A percentile compares a stretch with the other conserved stretches of the same genome.
These are phyloP conservation scores for Phaseolus coccineus DNA, from an alignment of 331 rosid species.

Conservation along the genomic window DNA sequence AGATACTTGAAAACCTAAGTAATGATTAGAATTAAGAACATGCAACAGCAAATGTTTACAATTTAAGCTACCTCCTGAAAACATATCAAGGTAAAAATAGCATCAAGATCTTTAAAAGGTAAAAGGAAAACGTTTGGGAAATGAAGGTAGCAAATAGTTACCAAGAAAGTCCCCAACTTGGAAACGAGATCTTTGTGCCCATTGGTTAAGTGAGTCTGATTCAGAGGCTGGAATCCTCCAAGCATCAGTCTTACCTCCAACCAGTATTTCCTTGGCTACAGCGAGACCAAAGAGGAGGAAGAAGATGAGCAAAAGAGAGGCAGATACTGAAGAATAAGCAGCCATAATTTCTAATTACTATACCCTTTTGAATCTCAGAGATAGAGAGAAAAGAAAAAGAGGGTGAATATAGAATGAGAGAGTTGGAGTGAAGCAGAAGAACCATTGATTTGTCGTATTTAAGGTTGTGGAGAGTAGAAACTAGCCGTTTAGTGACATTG, in stretches of 20 bases:
- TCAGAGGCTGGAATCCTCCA: conserved; percentile 77
- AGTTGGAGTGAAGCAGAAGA: not conserved
- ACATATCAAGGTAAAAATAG: not conserved
- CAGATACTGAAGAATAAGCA: conserved; percentile 32
- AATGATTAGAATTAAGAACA: not conserved
- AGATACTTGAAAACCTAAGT: too few relatives aligned
- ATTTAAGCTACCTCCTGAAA: not conserved
- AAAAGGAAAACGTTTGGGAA: not conserved
- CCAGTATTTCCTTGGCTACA: conserved; percentile 60
- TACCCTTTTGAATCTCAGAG: not conserved
- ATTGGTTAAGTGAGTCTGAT: conserved; percentile 69
- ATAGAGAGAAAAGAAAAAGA: not conserved
- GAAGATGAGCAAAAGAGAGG: conserved; percentile 38
- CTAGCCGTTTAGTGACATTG: conserved; percentile 63
- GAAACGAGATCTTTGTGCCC: conserved; percentile 72
- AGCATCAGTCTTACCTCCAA: conserved; percentile 71
- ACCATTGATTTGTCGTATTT: conserved; percentile 36
- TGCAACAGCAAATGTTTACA: not conserved
- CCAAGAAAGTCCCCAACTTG: conserved; percentile 75
- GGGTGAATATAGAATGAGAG: not conserved
- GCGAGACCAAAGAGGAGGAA: conserved; percentile 55
- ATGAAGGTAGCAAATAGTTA: conserved; percentile 6
- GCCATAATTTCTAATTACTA: conserved; percentile 53
- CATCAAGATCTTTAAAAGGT: not conserved
- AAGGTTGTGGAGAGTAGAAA: conserved; percentile 44